Evolutionary conservation across 345 rosid genomes (phyloP).

Genomic region (Turnera subulata): DNA sequence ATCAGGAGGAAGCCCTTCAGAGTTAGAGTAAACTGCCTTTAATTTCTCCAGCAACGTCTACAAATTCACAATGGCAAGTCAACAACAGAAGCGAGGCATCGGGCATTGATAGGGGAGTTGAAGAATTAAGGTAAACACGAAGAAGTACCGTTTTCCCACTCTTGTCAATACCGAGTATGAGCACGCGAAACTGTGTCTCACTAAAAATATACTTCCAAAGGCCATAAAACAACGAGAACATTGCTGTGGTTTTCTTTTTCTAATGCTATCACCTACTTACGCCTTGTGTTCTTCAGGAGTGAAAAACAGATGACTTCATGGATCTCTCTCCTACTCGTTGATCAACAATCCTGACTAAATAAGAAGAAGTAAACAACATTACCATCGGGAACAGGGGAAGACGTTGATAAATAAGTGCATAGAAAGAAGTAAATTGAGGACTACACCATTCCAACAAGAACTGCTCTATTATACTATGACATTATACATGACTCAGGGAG

Average conservation of each 20-base stretch:
- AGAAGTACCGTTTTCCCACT: constrained; percentile 88
- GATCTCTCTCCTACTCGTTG: not conserved
- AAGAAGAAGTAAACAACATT: not conserved
- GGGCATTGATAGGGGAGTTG: not conserved
- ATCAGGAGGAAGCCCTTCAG: constrained; percentile 95
- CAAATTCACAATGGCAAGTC: constrained; percentile 6
- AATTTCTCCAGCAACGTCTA: constrained; percentile 94
- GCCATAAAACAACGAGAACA: constrained; percentile 98
- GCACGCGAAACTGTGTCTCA: constrained; percentile 87
- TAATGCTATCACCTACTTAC: constrained; percentile 5
- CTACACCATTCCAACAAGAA: too few species aligned
- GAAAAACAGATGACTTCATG: not conserved
- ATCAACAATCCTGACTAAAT: constrained; percentile 9
- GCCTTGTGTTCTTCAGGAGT: constrained; percentile 12
- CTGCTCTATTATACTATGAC: too few species aligned
- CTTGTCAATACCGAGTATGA: constrained; percentile 96
- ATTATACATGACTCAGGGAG: too few species aligned
- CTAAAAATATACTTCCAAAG: constrained; percentile 80
- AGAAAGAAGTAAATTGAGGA: too few species aligned
- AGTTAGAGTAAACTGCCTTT: constrained; percentile 70
- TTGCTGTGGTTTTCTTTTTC: constrained; percentile 39
- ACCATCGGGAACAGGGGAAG: too few species aligned
- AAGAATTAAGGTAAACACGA: not conserved
- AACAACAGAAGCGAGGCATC: constrained; percentile 1
- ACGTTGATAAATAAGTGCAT: not conserved